A percentile compares a stretch with the other conserved stretches of the same genome.
phyloP scores from a whole-genome alignment of 495 filamentous ascomycete genomes.

The Penicillium ochrochloron region DNA sequence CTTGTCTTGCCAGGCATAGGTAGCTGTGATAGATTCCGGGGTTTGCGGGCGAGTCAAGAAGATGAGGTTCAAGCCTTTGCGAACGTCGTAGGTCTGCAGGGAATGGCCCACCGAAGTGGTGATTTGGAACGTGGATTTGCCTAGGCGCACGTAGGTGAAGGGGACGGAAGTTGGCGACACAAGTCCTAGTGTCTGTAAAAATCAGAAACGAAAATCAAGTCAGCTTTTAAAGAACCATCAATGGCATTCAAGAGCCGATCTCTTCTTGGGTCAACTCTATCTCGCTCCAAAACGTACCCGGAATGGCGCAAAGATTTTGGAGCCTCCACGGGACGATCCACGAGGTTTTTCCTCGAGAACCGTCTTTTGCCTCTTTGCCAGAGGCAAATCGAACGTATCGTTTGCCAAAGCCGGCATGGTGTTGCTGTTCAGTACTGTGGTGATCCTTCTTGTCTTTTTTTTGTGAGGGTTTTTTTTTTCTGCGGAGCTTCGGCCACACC shows the following conservation, averaged over 20 bases:
- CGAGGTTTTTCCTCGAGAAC: slow-evolving; percentile 32
- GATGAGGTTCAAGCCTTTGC: slow-evolving; percentile 83
- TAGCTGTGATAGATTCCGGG: slow-evolving; percentile 81
- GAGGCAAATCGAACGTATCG: slow-evolving; percentile 56
- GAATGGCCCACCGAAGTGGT: slow-evolving; percentile 89
- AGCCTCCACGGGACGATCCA: slow-evolving; percentile 43
- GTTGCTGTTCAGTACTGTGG: not conserved
- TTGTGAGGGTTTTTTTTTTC: slow-evolving; percentile 10
- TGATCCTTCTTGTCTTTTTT: slow-evolving; percentile 11
- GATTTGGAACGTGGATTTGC: slow-evolving; percentile 94
- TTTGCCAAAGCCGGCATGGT: slow-evolving; percentile 49
- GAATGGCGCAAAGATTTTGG: slow-evolving; percentile 89
- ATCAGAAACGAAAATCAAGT: not conserved
- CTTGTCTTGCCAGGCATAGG: slow-evolving; percentile 83
- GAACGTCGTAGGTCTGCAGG: slow-evolving; percentile 93
- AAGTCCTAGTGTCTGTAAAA: slow-evolving; percentile 78
- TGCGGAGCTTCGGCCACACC: slow-evolving; percentile 8
- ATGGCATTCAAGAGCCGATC: too few species aligned
- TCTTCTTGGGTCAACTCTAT: not conserved
- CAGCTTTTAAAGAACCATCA: not conserved
- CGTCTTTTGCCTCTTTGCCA: slow-evolving; percentile 71
- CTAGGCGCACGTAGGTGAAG: slow-evolving; percentile 84
- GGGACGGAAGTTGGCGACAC: slow-evolving; percentile 89
- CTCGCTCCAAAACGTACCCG: slow-evolving; percentile 61
- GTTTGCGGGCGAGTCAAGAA: slow-evolving; percentile 92